Evolutionary conservation across 768 basidiomycete species (phyloP).

Genomic region (Tephrocybe sp.): DNA sequence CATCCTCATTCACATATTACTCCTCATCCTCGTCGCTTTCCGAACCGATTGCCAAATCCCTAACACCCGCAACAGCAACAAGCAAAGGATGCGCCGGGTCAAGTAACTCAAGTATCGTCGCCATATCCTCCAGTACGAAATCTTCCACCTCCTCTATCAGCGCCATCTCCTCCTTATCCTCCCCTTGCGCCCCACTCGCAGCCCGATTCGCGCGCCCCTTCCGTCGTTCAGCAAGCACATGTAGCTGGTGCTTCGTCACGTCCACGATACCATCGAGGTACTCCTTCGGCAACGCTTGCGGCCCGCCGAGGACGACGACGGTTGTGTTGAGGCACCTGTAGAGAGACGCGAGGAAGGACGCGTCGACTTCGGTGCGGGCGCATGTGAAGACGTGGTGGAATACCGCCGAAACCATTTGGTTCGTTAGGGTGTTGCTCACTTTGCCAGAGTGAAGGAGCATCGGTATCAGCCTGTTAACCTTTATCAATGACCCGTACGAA

Average conservation of each 20-base stretch:
- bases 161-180: slow-evolving; percentile 66
- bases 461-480: slow-evolving; percentile 62
- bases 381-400: slow-evolving; percentile 65
- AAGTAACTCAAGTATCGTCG: slow-evolving; percentile 54
- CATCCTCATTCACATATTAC: slow-evolving; percentile 13
- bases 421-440: slow-evolving; percentile 59
- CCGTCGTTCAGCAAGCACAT: slow-evolving; percentile 65
- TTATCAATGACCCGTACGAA: not conserved
- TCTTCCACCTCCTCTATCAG: slow-evolving; percentile 83
- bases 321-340: slow-evolving; percentile 71
- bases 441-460: slow-evolving; percentile 72
- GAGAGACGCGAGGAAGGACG: slow-evolving; percentile 76
- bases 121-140: slow-evolving; percentile 80
- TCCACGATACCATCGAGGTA: slow-evolving; percentile 58
- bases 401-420: slow-evolving; percentile 67
- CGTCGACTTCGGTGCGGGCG: slow-evolving; percentile 67
- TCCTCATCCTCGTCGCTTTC: slow-evolving; percentile 51
- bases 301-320: slow-evolving; percentile 58
- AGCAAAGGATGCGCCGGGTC: slow-evolving; percentile 64
- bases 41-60: slow-evolving; percentile 60
- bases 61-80: slow-evolving; percentile 70
- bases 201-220: slow-evolving; percentile 48
- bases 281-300: slow-evolving; percentile 50
- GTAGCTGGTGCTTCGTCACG: slow-evolving; percentile 72
- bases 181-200: slow-evolving; percentile 24